These are phyloP conservation scores for Citrus maxima DNA, from an alignment of 345 rosid species.

Conservation along the genomic window DNA sequence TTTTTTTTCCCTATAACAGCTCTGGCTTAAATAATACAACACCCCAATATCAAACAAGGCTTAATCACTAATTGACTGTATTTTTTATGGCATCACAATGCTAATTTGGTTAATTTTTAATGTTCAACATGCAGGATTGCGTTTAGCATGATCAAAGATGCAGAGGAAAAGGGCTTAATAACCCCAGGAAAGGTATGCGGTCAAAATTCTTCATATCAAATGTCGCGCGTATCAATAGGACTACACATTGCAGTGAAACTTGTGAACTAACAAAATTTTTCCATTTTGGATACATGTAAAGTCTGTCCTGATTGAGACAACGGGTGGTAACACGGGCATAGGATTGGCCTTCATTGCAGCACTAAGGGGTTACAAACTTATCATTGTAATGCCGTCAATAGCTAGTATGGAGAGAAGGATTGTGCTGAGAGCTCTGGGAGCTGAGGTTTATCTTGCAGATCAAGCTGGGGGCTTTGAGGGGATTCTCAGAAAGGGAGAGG, in stretches of 20 bases:
- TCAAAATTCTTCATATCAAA: neutral
- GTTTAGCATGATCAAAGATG: slow-evolving; percentile 61
- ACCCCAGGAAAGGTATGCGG: slow-evolving; percentile 50
- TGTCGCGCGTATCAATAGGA: neutral
- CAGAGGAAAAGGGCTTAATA: slow-evolving; percentile 63
- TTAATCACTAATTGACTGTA: neutral
- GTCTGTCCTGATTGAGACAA: slow-evolving; percentile 51
- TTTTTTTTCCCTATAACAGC: too few species aligned
- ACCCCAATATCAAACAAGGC: rapidly evolving
- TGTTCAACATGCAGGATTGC: slow-evolving; percentile 33
- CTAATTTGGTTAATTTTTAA: too few species aligned
- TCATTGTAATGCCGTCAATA: slow-evolving; percentile 52
- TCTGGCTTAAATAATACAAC: rapidly evolving
- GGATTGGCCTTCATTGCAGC: slow-evolving; percentile 71
- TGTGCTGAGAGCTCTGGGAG: slow-evolving; percentile 65
- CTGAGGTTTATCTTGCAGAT: slow-evolving; percentile 59
- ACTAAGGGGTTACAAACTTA: slow-evolving; percentile 57
- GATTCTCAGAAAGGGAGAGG: slow-evolving; percentile 44
- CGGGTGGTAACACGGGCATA: slow-evolving; percentile 81
- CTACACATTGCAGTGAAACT: neutral
- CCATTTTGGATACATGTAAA: slow-evolving; percentile 5
- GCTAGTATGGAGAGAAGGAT: slow-evolving; percentile 60
- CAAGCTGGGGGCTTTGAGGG: slow-evolving; percentile 42
- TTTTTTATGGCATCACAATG: neutral
- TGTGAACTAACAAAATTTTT: neutral